Conservation (phyloP, 257 asterid genomes). For the Nicotiana tomentosiformis region DNA sequence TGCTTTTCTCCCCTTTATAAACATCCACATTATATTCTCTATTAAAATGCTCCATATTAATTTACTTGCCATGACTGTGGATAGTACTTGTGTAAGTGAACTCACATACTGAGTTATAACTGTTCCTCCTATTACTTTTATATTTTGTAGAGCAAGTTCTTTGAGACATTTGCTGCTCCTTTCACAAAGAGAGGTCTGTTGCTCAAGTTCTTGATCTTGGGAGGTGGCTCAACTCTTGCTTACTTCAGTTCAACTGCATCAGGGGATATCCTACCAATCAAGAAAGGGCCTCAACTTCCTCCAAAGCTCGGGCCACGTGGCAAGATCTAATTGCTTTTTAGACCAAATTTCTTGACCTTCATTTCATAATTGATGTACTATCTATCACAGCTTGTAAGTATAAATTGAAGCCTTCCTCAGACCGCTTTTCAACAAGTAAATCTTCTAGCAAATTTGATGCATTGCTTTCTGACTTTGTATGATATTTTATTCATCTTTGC, state of each 20-base stretch:
- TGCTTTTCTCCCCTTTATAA: not conserved
- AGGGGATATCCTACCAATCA: conserved; percentile 81
- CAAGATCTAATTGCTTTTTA: conserved; percentile 42
- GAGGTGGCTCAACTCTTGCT: conserved; percentile 82
- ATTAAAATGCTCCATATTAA: not conserved
- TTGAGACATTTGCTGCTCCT: conserved; percentile 95
- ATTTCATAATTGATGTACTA: conserved; percentile 23
- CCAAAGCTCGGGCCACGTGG: conserved; percentile 83
- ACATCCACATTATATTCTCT: not conserved
- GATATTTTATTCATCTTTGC: not conserved
- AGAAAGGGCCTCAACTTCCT: conserved; percentile 92
- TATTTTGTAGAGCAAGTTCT: conserved; percentile 79
- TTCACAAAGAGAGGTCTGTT: conserved; percentile 94
- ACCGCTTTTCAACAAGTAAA: conserved; percentile 5
- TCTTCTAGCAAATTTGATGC: not conserved
- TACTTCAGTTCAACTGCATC: conserved; percentile 81
- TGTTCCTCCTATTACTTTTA: not conserved
- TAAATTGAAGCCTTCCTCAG: conserved; percentile 28
- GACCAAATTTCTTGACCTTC: conserved; percentile 12
- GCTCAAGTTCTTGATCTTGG: conserved; percentile 91
- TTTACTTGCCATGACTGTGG: not conserved
- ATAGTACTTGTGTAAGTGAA: not conserved
- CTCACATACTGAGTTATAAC: not conserved
- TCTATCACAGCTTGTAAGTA: conserved; percentile 53
- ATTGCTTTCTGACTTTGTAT: conserved; percentile 1